Conservation (phyloP, 164 flowering plant genomes). For the Sedum album region DNA sequence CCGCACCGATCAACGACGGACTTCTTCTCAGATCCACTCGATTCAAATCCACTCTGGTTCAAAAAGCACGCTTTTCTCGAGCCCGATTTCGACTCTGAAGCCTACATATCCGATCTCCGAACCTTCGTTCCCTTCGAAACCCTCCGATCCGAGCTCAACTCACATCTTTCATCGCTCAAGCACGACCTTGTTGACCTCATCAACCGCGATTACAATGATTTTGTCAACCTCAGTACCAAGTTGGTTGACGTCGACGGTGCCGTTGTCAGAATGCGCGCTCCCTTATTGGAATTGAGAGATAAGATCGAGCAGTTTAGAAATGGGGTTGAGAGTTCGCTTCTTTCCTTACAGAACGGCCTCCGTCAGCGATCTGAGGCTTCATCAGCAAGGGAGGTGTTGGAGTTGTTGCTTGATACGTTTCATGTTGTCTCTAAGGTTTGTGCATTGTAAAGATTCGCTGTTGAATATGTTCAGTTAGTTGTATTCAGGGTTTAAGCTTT, state of each 20-base stretch:
- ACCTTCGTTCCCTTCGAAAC: constrained; percentile 91
- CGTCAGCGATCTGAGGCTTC: constrained; percentile 70
- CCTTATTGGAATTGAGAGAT: constrained; percentile 65
- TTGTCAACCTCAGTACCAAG: constrained; percentile 89
- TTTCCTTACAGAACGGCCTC: constrained; percentile 45
- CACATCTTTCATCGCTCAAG: constrained; percentile 70
- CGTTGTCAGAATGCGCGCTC: constrained; percentile 87
- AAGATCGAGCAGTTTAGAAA: constrained; percentile 52
- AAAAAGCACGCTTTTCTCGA: constrained; percentile 56
- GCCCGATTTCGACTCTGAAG: constrained; percentile 58
- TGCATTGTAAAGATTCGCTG: no score
- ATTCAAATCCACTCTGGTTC: constrained; percentile 82
- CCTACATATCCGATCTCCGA: constrained; percentile 87
- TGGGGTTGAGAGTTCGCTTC: constrained; percentile 33
- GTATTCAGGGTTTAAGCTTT: no score
- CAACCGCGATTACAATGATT: constrained; percentile 86
- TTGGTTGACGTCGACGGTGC: constrained; percentile 83
- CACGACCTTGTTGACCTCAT: constrained; percentile 88
- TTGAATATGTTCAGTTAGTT: no score
- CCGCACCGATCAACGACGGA: constrained; percentile 48
- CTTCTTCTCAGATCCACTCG: constrained; percentile 78
- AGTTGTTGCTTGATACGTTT: constrained; percentile 77
- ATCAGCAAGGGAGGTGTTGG: constrained; percentile 66
- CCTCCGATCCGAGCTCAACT: constrained; percentile 74
- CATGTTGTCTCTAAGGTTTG: constrained; percentile 92